These are phyloP conservation scores for Gracilaria caudata DNA, from an alignment of 23 red algal genomes.

Conservation along the genomic window DNA sequence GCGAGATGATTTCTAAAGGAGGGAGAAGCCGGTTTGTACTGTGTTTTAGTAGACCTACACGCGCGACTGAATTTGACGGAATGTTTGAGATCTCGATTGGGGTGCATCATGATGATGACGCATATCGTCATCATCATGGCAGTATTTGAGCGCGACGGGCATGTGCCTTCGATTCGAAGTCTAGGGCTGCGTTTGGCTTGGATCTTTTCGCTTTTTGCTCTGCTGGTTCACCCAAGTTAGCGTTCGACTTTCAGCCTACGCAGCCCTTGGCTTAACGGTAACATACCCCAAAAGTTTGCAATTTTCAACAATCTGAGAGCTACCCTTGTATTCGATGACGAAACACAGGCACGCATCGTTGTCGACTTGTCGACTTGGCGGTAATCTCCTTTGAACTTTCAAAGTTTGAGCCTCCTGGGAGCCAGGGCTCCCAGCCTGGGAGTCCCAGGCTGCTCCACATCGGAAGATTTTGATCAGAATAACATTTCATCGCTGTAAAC, in stretches of 20 bases:
- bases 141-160: not conserved
- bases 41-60: not conserved
- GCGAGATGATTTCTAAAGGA: not conserved
- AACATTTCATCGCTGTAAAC: conserved; percentile 29
- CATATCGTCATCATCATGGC: not conserved
- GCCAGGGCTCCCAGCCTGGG: too few relatives aligned
- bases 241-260: too few relatives aligned
- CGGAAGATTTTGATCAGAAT: not conserved
- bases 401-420: too few relatives aligned
- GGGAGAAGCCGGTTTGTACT: not conserved
- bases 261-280: not conserved
- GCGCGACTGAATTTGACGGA: not conserved
- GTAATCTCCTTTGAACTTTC: too few relatives aligned
- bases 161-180: not conserved
- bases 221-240: too few relatives aligned
- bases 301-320: too few relatives aligned
- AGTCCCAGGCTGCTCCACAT: too few relatives aligned
- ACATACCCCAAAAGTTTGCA: not conserved
- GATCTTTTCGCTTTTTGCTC: conserved; percentile 1
- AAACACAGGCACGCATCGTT: too few relatives aligned
- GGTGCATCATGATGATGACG: conserved; percentile 19
- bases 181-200: not conserved
- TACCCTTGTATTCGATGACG: too few relatives aligned
- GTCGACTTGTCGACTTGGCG: too few relatives aligned
- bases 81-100: not conserved